These are phyloP conservation scores for Pseudocercospora ulei DNA, from an alignment of 2,329 filamentous ascomycete genomes.

Conservation along the genomic window DNA sequence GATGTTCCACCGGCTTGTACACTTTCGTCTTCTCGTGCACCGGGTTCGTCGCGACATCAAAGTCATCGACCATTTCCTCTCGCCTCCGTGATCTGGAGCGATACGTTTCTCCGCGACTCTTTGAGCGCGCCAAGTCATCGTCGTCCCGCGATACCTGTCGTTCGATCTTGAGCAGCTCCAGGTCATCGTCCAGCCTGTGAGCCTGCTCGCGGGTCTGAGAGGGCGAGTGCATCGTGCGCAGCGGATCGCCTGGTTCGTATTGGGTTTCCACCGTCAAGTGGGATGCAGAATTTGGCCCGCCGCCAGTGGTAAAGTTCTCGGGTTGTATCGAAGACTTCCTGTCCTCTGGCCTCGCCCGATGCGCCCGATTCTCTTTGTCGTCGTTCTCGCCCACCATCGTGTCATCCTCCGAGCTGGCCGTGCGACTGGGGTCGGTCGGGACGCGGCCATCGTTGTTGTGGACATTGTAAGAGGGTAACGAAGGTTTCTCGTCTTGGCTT, in stretches of 20 bases:
- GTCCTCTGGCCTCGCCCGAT: background rate
- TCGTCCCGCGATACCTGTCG: conserved; percentile 45
- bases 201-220: conserved; percentile 52
- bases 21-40: conserved; percentile 56
- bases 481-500: conserved; percentile 18
- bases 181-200: conserved; percentile 54
- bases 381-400: conserved; percentile 32
- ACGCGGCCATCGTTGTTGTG: conserved; percentile 22
- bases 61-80: conserved; percentile 54
- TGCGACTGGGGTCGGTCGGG: conserved; percentile 12
- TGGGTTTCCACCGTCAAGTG: conserved; percentile 42
- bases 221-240: conserved; percentile 39
- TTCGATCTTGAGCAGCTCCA: conserved; percentile 56
- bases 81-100: conserved; percentile 45
- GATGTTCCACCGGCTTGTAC: conserved; percentile 56
- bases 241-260: conserved; percentile 29
- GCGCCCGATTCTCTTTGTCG: conserved; percentile 12
- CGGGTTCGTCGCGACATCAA: conserved; percentile 58
- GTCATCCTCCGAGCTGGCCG: conserved; percentile 30
- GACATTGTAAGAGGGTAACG: conserved; percentile 32
- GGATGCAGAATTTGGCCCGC: conserved; percentile 29
- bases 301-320: conserved; percentile 12
- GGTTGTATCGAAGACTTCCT: conserved; percentile 6
- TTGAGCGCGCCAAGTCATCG: conserved; percentile 27
- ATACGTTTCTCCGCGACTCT: conserved; percentile 41